These are phyloP conservation scores for Taphrina deformans DNA, from an alignment of 1,139 yeast genomes.

Conservation along the genomic window DNA sequence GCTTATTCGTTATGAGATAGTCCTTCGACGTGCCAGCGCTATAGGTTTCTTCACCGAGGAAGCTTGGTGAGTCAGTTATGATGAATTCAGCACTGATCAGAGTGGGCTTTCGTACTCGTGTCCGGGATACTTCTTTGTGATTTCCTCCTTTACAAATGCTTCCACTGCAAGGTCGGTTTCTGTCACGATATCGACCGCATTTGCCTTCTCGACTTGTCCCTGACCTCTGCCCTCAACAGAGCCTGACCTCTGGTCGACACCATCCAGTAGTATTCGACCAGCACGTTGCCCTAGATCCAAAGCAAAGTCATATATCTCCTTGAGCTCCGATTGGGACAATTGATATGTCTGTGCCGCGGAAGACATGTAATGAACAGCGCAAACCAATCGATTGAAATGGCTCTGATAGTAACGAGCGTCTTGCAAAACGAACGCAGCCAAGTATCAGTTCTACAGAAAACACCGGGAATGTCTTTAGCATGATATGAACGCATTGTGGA, in stretches of 20 bases:
- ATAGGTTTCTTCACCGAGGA: slow-evolving; percentile 63
- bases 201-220: slow-evolving; percentile 5
- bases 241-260: not conserved
- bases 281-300: slow-evolving; percentile 2
- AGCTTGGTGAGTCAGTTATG: not conserved
- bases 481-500: not conserved
- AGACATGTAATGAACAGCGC: too few relatives aligned
- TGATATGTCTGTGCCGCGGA: not conserved
- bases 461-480: too few relatives aligned
- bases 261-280: slow-evolving; percentile 5
- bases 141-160: slow-evolving; percentile 48
- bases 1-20: slow-evolving; percentile 47
- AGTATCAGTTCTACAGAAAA: too few relatives aligned
- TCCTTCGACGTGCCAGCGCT: slow-evolving; percentile 38
- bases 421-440: too few relatives aligned
- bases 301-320: not conserved
- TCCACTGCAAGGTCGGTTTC: slow-evolving; percentile 59
- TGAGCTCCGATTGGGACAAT: not conserved
- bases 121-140: slow-evolving; percentile 50
- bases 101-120: slow-evolving; percentile 44
- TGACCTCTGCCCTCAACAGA: not conserved
- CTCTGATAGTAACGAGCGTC: too few relatives aligned
- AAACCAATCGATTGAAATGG: too few relatives aligned
- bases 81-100: not conserved
- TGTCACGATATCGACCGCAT: slow-evolving; percentile 58